Evolutionary conservation across 2,329 filamentous ascomycete species (phyloP).

Genomic region (Phaeosphaeria sp.): DNA sequence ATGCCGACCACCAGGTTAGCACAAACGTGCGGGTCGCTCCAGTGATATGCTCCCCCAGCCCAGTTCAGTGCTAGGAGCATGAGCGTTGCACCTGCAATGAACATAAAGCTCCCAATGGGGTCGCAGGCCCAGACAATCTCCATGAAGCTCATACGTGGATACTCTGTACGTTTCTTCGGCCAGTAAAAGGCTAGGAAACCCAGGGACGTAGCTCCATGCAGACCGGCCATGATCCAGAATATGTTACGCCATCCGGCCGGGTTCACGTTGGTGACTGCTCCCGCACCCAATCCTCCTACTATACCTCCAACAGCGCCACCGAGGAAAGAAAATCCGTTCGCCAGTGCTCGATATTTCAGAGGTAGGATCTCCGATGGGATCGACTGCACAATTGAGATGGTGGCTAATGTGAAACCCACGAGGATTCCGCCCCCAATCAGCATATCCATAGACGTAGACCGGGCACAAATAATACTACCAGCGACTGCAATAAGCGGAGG

Average conservation of each 20-base stretch:
- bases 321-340: constrained; percentile 61
- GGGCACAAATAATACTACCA: constrained; percentile 62
- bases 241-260: constrained; percentile 61
- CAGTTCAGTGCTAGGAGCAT: constrained; percentile 39
- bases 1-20: constrained; percentile 30
- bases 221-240: constrained; percentile 65
- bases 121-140: constrained; percentile 38
- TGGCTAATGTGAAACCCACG: constrained; percentile 61
- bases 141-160: constrained; percentile 30
- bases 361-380: constrained; percentile 65
- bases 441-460: constrained; percentile 61
- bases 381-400: constrained; percentile 62
- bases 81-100: constrained; percentile 30
- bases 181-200: constrained; percentile 43
- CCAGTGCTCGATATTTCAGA: constrained; percentile 62
- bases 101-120: constrained; percentile 34
- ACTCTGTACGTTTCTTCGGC: constrained; percentile 36
- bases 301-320: constrained; percentile 60
- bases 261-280: constrained; percentile 58
- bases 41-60: constrained; percentile 33
- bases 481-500: constrained; percentile 62
- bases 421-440: constrained; percentile 63
- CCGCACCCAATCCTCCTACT: constrained; percentile 58
- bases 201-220: constrained; percentile 57
- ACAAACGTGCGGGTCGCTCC: constrained; percentile 30